phyloP scores from a whole-genome alignment of 345 rosid genomes.

The Arabidopsis suecica region DNA sequence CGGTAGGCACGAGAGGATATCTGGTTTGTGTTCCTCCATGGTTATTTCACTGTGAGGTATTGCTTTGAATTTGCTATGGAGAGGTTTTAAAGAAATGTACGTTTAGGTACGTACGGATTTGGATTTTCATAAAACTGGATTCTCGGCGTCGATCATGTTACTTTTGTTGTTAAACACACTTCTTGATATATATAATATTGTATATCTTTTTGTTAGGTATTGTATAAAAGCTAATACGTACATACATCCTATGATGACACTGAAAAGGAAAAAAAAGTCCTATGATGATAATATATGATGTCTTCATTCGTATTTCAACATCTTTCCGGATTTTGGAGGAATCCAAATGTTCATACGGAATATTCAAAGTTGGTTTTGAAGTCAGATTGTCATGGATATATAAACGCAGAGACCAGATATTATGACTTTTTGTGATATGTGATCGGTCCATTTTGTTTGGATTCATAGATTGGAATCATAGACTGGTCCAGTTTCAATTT shows the following conservation, averaged over 20 bases:
- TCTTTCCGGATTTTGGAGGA: background rate
- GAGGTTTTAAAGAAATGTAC: constrained; percentile 6
- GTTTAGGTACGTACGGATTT: constrained; percentile 26
- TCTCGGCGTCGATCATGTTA: constrained; percentile 36
- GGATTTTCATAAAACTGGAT: constrained; percentile 14
- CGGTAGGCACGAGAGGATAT: constrained; percentile 60
- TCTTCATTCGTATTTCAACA: constrained; percentile 9
- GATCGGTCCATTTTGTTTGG: background rate
- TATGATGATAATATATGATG: background rate
- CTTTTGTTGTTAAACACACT: constrained; percentile 31
- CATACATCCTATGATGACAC: background rate
- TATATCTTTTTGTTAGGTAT: background rate
- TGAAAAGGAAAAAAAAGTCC: no score
- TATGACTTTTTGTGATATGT: background rate
- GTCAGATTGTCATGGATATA: background rate
- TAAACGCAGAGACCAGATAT: background rate
- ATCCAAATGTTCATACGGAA: background rate
- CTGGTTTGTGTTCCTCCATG: constrained; percentile 42
- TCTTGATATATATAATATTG: background rate
- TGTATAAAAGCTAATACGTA: background rate
- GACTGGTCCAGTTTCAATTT: background rate
- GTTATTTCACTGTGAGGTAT: background rate
- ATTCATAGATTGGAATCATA: no score
- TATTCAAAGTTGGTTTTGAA: background rate
- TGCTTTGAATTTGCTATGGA: background rate